Evolutionary conservation across 805 yeast species (phyloP).

Genomic region (Spathaspora arborariae): DNA sequence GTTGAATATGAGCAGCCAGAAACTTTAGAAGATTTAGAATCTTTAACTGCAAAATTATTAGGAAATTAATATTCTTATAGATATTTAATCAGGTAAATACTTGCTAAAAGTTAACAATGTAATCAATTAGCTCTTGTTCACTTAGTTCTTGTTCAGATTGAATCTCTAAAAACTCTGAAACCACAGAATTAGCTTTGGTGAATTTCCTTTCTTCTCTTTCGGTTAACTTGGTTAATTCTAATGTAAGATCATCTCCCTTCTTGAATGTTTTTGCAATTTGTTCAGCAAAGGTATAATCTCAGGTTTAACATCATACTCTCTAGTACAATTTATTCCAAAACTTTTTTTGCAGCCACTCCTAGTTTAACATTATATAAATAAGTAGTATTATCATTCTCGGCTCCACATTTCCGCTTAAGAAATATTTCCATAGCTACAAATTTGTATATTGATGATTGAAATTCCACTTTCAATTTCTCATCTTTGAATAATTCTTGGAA

Average conservation of each 20-base stretch:
- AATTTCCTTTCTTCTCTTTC: conserved; percentile 3
- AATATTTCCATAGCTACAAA: conserved; percentile 2
- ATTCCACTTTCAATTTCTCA: not conserved
- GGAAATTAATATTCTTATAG: conserved; percentile 8
- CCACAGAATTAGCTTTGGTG: conserved; percentile 3
- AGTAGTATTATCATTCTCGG: conserved; percentile 1
- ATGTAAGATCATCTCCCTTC: not conserved
- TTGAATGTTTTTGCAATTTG: conserved; percentile 5
- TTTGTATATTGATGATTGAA: not conserved
- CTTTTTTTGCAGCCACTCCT: conserved; percentile 6
- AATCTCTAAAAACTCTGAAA: conserved; percentile 3
- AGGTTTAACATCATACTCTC: conserved; percentile 4
- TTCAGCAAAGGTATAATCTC: conserved; percentile 4
- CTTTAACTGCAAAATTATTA: conserved; percentile 60
- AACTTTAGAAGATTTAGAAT: conserved; percentile 90
- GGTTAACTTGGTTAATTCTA: conserved; percentile 4
- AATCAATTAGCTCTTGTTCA: not conserved
- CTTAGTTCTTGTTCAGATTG: conserved; percentile 1
- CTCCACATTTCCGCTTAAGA: not conserved
- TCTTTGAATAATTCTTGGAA: conserved; percentile 37
- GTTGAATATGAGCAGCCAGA: conserved; percentile 85
- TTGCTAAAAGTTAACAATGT: not conserved
- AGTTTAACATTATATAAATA: conserved; percentile 4
- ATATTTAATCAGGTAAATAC: not conserved
- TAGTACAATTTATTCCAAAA: conserved; percentile 10